Evolutionary conservation across 2,329 filamentous ascomycete species (phyloP), one percentile per base, ranked within the genome.

Genomic region (Aspergillus caelatus): DNA sequence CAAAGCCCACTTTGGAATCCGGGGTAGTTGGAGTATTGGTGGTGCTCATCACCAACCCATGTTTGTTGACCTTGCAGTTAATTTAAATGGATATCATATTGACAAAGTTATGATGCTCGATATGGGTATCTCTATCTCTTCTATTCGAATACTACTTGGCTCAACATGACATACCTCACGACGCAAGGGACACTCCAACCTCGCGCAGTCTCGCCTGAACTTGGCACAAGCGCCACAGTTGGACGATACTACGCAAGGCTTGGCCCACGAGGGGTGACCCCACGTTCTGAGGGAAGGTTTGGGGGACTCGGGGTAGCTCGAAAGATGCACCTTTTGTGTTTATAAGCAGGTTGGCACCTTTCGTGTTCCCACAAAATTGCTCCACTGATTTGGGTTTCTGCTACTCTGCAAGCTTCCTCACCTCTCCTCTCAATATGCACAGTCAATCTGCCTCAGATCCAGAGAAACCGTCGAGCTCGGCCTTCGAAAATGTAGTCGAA

Each of bases 41-140:
- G 6, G 1, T 14, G 7, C 14, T 28, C 12, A n/a, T 50, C 4
- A 11, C 4, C 26, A 30, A 30, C 23, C 14, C 26, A 30, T 3
- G 23, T 2, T 19, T 9, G 2, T 23, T 4, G n/a, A 4, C n/a
- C 43, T 21, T 46, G 19, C n/a, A 23, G 19, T 46, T 21, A 23
- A 46, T 23, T 21, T 21, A 23, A 5, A 23, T 46, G 4, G 11
- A 23, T 11, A 46, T 11, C 0, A 23, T 14, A 2, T 0, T 3
- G 43, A 46, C 10, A 10, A 23, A 41, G 9, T 46, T 10, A 6
- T 23, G 4, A 6, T 46, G 1, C 11, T 2, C n/a, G n/a, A 23
- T 0, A 23, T 5, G 21, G 3, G 10, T 11, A 1, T 7, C 11
- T 9, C 1, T 46, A 2, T 12, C n/a, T 10, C 11, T 14, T 21